These are phyloP conservation scores for Intubia oerlemansii DNA, from an alignment of 2,329 filamentous ascomycete species.

Conservation along the genomic window DNA sequence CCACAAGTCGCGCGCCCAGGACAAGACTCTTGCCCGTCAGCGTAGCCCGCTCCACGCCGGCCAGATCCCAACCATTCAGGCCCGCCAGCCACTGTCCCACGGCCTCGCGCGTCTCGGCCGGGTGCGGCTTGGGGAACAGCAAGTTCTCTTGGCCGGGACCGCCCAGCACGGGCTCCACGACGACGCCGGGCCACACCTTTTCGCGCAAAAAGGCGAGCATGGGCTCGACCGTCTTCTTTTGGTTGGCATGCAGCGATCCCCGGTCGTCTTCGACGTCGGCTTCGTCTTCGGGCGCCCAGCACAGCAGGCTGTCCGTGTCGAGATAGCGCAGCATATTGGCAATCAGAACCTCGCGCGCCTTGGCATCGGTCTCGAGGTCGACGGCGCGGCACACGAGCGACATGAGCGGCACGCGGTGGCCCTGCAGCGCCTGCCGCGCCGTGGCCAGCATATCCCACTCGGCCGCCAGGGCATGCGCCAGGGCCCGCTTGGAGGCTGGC, in stretches of 20 bases:
- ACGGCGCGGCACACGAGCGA: constrained; percentile 65
- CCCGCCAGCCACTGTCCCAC: constrained; percentile 57
- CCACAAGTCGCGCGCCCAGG: constrained; percentile 52
- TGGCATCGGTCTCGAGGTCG: constrained; percentile 38
- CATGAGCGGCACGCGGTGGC: constrained; percentile 79
- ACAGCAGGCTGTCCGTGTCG: constrained; percentile 78
- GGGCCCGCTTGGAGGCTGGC: constrained; percentile 53
- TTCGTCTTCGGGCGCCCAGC: constrained; percentile 48
- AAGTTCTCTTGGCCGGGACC: constrained; percentile 42
- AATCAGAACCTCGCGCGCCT: constrained; percentile 25
- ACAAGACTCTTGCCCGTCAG: constrained; percentile 77
- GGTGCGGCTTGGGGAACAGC: constrained; percentile 58
- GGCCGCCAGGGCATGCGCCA: constrained; percentile 67
- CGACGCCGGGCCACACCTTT: constrained; percentile 65
- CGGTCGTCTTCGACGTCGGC: too few relatives aligned
- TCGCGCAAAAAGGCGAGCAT: constrained; percentile 52
- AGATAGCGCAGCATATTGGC: constrained; percentile 63
- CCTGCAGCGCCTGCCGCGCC: constrained; percentile 62
- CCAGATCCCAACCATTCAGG: constrained; percentile 60
- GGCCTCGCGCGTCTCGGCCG: constrained; percentile 51
- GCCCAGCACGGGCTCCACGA: constrained; percentile 53
- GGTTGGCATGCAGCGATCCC: constrained; percentile 51
- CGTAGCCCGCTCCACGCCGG: constrained; percentile 64
- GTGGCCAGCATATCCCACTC: constrained; percentile 83
- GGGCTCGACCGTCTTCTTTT: constrained; percentile 45